These are phyloP conservation scores for Amauroascus niger DNA, from an alignment of 2,329 filamentous ascomycete species.

Conservation along the genomic window DNA sequence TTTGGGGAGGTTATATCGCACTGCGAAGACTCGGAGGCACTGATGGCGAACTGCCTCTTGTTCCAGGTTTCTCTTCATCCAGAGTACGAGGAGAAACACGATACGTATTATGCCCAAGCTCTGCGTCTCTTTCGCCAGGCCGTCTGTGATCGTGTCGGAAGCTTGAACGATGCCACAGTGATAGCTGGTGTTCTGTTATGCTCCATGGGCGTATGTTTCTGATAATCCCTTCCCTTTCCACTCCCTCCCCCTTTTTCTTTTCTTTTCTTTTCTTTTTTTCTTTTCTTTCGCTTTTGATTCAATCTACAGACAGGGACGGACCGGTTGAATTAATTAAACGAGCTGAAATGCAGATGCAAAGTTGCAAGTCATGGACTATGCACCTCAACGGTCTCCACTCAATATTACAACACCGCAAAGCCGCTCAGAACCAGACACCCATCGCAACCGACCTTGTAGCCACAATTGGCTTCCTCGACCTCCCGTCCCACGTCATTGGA, in stretches of 20 bases:
- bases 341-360: constrained; percentile 8
- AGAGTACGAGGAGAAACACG: constrained; percentile 12
- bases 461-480: constrained; percentile 15
- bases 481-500: constrained; percentile 14
- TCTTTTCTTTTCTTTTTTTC: neutral
- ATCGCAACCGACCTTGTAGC: constrained; percentile 11
- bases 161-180: constrained; percentile 12
- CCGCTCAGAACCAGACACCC: constrained; percentile 1
- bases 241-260: neutral
- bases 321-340: neutral
- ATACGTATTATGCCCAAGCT: constrained; percentile 11
- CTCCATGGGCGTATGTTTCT: constrained; percentile 11
- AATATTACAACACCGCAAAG: constrained; percentile 10
- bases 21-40: constrained; percentile 13
- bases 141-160: constrained; percentile 8
- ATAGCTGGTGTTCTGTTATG: constrained; percentile 14
- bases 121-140: constrained; percentile 13
- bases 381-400: constrained; percentile 14
- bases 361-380: constrained; percentile 15
- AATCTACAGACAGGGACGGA: neutral
- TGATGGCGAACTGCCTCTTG: constrained; percentile 15
- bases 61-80: constrained; percentile 14
- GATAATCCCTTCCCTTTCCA: neutral
- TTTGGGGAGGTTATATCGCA: constrained; percentile 8
- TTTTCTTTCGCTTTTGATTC: neutral